phyloP scores from a whole-genome alignment of 73 alveolate genomes.

The Tetrahymena malaccensis region DNA sequence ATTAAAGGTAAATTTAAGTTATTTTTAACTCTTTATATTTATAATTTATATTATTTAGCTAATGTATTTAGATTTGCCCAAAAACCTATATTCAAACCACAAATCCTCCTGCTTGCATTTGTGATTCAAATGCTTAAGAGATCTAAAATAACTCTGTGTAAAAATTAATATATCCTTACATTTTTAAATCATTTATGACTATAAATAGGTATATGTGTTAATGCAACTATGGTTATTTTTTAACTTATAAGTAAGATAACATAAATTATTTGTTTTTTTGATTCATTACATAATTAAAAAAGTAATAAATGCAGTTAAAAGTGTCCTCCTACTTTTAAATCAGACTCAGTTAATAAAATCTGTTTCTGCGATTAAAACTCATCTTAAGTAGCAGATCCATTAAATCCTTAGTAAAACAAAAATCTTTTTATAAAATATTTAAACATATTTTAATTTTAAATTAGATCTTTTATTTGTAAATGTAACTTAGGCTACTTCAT shows the following conservation, averaged over 20 bases:
- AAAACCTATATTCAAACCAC: background rate
- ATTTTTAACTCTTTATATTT: background rate
- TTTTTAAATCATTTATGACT: too few species aligned
- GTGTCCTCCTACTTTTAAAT: background rate
- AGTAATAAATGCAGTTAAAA: background rate
- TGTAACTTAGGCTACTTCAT: background rate
- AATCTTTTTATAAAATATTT: background rate
- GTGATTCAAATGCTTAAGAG: background rate
- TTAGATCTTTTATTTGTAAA: background rate
- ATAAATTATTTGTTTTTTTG: too few species aligned
- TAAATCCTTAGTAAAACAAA: background rate
- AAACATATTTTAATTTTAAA: background rate
- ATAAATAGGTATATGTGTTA: background rate
- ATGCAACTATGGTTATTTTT: background rate
- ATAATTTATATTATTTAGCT: background rate
- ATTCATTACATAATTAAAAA: background rate
- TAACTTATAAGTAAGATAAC: background rate
- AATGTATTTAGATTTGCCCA: background rate
- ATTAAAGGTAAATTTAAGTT: background rate
- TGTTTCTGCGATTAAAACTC: background rate
- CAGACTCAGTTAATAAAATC: background rate
- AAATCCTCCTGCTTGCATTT: background rate
- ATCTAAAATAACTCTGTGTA: background rate
- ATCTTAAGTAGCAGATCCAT: background rate
- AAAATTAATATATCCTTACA: too few species aligned